Evolutionary conservation across 2,329 filamentous ascomycete genomes (phyloP).

Genomic region (Remersonia thermophila): DNA sequence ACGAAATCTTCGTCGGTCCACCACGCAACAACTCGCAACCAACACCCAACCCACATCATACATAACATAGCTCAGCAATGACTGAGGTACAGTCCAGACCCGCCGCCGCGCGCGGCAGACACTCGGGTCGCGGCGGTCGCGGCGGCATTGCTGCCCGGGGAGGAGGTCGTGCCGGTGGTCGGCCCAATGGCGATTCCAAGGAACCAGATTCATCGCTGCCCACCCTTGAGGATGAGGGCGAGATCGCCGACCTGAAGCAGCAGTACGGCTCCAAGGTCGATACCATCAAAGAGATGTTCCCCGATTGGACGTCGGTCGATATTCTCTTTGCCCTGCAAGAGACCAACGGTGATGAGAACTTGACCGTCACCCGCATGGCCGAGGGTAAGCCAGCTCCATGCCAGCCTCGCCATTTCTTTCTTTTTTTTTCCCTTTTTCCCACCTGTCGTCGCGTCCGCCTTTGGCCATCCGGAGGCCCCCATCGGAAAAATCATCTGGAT

Average conservation of each 20-base stretch:
- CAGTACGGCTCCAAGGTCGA: conserved; percentile 68
- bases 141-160: conserved; percentile 60
- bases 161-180: conserved; percentile 50
- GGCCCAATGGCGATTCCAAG: conserved; percentile 63
- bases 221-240: conserved; percentile 67
- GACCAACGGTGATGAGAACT: conserved; percentile 64
- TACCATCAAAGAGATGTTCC: conserved; percentile 84
- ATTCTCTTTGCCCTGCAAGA: conserved; percentile 88
- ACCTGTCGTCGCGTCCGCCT: no score
- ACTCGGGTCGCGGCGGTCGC: conserved; percentile 75
- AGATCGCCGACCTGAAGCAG: conserved; percentile 85
- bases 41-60: no score
- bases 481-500: no score
- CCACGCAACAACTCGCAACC: no score
- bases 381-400: conserved; percentile 44
- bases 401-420: background rate
- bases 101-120: conserved; percentile 76
- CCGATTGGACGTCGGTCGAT: conserved; percentile 91
- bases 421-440: no score
- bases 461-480: no score
- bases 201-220: conserved; percentile 46
- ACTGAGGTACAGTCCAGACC: conserved; percentile 86
- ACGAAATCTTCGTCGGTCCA: conserved; percentile 5
- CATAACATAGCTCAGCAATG: conserved; percentile 47
- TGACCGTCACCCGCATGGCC: conserved; percentile 65